Percentiles rank a stretch among this genome's conserved stretches.
Evolutionary conservation across 2,329 filamentous ascomycete genomes (phyloP).

Genomic region (Colletotrichum sp.): DNA sequence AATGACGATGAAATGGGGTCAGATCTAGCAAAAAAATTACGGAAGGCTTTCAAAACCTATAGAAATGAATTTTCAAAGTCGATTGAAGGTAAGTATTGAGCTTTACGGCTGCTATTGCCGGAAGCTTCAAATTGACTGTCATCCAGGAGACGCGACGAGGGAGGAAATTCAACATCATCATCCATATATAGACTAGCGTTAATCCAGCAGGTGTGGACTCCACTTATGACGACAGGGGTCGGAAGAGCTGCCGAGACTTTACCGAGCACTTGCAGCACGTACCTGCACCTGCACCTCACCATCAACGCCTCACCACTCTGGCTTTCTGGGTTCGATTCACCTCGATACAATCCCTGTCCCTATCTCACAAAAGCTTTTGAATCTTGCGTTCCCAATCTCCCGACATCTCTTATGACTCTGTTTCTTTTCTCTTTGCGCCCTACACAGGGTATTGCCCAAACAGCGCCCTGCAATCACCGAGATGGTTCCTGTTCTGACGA

Average conservation of each 20-base stretch:
- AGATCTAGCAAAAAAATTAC: background rate
- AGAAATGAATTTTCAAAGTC: fast-evolving
- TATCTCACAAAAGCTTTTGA: background rate
- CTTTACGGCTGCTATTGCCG: background rate
- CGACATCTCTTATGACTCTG: background rate
- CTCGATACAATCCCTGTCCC: background rate
- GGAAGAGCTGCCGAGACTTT: background rate
- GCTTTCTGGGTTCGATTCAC: background rate
- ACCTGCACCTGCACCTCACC: background rate
- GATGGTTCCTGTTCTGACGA: background rate
- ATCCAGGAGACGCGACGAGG: slow-evolving; percentile 14
- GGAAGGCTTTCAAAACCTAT: background rate
- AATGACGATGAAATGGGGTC: background rate
- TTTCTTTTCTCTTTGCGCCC: background rate
- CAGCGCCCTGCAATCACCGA: background rate
- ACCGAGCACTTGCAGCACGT: background rate
- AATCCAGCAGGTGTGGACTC: background rate
- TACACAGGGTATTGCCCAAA: background rate
- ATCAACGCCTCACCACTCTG: background rate
- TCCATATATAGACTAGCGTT: slow-evolving; percentile 5
- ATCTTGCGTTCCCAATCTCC: background rate
- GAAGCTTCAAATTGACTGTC: background rate
- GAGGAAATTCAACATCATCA: background rate
- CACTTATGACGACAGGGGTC: background rate
- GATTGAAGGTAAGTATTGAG: background rate